Conservation (phyloP, 1,139 yeast species). For the Geotrichum klebahnii region DNA sequence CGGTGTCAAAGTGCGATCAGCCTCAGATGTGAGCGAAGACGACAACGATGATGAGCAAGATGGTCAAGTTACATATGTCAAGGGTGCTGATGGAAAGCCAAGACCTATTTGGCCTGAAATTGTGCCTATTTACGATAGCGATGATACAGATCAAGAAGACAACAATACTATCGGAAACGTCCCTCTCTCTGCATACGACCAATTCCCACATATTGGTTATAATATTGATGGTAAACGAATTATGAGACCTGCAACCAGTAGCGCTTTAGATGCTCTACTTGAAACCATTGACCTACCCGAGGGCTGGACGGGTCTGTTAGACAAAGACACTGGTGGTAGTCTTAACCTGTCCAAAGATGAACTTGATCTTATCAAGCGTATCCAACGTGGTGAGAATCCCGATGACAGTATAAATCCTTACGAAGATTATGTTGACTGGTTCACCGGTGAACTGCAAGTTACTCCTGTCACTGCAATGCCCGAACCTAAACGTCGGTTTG, state of each 20-base stretch:
- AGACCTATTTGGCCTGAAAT: constrained; percentile 82
- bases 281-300: constrained; percentile 91
- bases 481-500: constrained; percentile 94
- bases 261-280: constrained; percentile 83
- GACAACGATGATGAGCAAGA: constrained; percentile 12
- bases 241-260: constrained; percentile 97
- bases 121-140: constrained; percentile 87
- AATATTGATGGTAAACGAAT: constrained; percentile 95
- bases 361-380: constrained; percentile 77
- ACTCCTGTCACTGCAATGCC: constrained; percentile 93
- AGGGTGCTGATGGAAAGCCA: constrained; percentile 70
- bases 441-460: constrained; percentile 75
- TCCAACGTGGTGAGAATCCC: constrained; percentile 80
- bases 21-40: constrained; percentile 17
- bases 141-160: constrained; percentile 84
- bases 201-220: constrained; percentile 95
- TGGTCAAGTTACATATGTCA: constrained; percentile 29
- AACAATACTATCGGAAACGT: constrained; percentile 87
- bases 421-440: constrained; percentile 94
- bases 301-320: constrained; percentile 97
- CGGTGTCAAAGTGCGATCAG: constrained; percentile 24
- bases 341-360: constrained; percentile 86
- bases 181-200: constrained; percentile 90
- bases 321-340: constrained; percentile 83
- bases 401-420: constrained; percentile 81